Evolutionary conservation across 2,329 filamentous ascomycete genomes (phyloP), one percentile per base, ranked within the genome.

Genomic region (Fusarium stilboides): DNA sequence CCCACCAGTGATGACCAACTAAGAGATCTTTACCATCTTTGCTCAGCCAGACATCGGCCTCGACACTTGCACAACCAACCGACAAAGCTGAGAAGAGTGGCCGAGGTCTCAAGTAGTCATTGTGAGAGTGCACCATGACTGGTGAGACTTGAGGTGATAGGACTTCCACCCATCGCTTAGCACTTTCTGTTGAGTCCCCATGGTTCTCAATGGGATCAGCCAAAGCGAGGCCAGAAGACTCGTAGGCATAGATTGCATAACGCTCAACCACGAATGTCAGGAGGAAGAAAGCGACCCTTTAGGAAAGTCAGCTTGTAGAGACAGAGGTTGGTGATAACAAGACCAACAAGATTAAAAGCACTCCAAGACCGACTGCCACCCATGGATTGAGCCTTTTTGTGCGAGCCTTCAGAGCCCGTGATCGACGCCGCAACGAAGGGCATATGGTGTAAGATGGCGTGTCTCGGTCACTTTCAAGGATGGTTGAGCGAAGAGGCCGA

Each of bases 41-140:
- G 36, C 52, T 73, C 2, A 88, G 81, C 88, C 89, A 93, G 12
- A 92, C 86, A 69, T 93, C 91, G 5, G 89, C 89, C 78, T 93
- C 91, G 3, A 91, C 83, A 19, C 89, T 85, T 5, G 85, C 86
- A 70, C 87, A 91, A 8, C 88, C 87, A 4, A 85, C 84, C 9
- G 82, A 79, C 2, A 90, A 78, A 19, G 90, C 90, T 4, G 88
- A 87, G 71, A 87, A 91, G 8, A 93, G 80, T 0, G 90, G 89
- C 1, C 88, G 82, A 12, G 81, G 83, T 42, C 89, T 84, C 86
- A 87, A 87, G 77, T 92, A 92, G 76, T 92, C 90, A 73, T 92
- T 92, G 74, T 92, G 90, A 1, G 87, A 90, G 74, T 91, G 89
- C 58, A 69, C 68, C 68, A 70, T 73, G 4, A 55, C 60, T 6